Conservation (phyloP, 2,329 filamentous ascomycete species). For the Thermoascus crustaceus region DNA sequence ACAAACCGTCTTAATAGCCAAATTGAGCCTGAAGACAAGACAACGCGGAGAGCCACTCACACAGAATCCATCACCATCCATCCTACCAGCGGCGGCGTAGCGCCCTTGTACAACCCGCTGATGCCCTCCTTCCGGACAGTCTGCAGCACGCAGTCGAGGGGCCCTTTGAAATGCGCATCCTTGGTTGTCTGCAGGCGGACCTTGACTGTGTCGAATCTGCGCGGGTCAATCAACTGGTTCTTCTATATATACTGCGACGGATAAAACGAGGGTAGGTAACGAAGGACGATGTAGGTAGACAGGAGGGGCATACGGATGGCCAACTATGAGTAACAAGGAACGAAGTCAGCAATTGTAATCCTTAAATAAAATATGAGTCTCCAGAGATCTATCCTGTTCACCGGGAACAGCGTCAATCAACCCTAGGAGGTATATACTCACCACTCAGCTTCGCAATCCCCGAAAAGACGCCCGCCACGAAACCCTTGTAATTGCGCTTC, state of each 20-base stretch:
- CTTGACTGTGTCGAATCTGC: conserved; percentile 89
- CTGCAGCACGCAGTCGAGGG: conserved; percentile 74
- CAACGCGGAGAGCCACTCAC: too few relatives aligned
- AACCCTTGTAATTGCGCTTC: conserved; percentile 73
- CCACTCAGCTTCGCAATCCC: conserved; percentile 84
- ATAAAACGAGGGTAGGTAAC: neutral
- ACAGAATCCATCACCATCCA: conserved; percentile 98
- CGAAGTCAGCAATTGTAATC: conserved; percentile 10
- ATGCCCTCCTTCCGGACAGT: conserved; percentile 82
- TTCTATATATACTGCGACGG: conserved; percentile 8
- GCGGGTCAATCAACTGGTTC: conserved; percentile 3
- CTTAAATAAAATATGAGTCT: too few relatives aligned
- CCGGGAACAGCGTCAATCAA: too few relatives aligned
- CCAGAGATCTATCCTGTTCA: too few relatives aligned
- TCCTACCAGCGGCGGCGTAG: conserved; percentile 80
- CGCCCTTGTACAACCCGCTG: conserved; percentile 84
- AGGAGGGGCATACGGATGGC: conserved; percentile 46
- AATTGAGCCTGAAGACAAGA: too few relatives aligned
- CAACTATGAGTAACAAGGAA: conserved; percentile 33
- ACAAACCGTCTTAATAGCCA: too few relatives aligned
- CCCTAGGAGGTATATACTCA: too few relatives aligned
- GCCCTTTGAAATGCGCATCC: conserved; percentile 69
- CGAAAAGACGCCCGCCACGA: conserved; percentile 92
- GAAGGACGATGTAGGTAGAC: conserved; percentile 1
- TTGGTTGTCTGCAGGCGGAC: conserved; percentile 86